Evolutionary conservation across 176 grass and related monocot genomes (phyloP), one percentile per base, ranked within the genome.

Genomic region (Carex parvula): DNA sequence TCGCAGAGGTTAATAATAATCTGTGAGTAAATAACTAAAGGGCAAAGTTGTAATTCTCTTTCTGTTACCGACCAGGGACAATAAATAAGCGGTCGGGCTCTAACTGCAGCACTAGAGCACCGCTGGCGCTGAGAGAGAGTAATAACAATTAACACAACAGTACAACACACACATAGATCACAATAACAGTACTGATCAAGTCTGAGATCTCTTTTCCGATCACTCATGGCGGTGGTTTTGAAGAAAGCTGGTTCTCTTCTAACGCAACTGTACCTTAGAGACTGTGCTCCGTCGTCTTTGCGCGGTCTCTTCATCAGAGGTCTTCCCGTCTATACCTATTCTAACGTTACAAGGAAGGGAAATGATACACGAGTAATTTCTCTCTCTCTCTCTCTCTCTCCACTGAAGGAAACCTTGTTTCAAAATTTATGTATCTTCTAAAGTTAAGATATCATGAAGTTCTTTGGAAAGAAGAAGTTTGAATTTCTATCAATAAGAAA

Each of bases 21-120:
- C 0, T 50, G 57, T 5, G 57, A 20, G 57, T 59, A 26, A 32
- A 71, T 15, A 63, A 63, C 12, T 30, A 12, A 81, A 24, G 62
- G 30, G 26, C 4, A 82, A 82, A 64, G 1, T 33, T 20, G 80
- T 67, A 82, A 82, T 20, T 82, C 26, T n/a, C 22, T 16, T 35
- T 0, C 1, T 4, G 37, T 61, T 63, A 8, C 61, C n/a, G 46
- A 57, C 42, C 2, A 64, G 33, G 18, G 5, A 42, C 80, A 82
- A 82, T 82, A 82, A 82, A 82, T 82, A 82, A 64, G 80, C 61
- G 60, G 61, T 65, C 80, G 66, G 37, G 39, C 52, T 6, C 16
- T 22, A 48, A 20, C 57, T 60, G 57, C 79, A 21, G 30, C 21
- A 50, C n/a, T 37, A 44, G 11, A 82, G 44, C 60, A 82, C 35